Base-by-base conservation (phyloP, 805 yeast genomes). In the Candida methanosorbosa region DNA sequence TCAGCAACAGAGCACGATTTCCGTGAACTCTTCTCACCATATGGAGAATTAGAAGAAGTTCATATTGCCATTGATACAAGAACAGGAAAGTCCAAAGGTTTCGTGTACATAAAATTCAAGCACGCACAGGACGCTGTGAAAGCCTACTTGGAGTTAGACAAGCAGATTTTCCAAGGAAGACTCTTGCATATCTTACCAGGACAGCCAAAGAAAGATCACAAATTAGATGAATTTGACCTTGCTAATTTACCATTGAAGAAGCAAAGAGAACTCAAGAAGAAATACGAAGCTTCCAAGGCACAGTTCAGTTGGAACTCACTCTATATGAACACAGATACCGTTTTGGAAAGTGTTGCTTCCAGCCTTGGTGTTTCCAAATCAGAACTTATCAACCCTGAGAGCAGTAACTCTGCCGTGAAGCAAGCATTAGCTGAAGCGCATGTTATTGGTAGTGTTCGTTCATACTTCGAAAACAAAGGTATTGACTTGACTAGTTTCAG, bases 371-470 rank as follows among this genome's bases (percentile, higher is more conserved):
- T 92, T 33, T 55, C 77, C 19, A 92, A 90, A 57, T 68, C 92
- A 7, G 85, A 86, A 38, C 68, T 92, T 50, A 72, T 92, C 40
- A 94, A 92, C 56, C 90, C 96, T 1, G 82, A 85, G 46, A 84
- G 78, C 43, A 71, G 94, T 7, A 78, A 70, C 39, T 81, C 95
- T 34, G 97, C 95, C 1, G 97, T 92, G 12, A 85, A 88, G 54
- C 97, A 88, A 59, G 97, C 98, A 0, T 70, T 92, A 42, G 97
- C 98, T 0, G 98, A 92, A 62, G 94, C 97, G 2, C 92, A 87
- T 51, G 95, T 88, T 14, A 79, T 92, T 49, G 92, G 88, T 30
- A 92, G 81, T 56, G 95, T 92, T 11, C 74, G 95, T 50, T 75
- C 75, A 46, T 92, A 78, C 59, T 92, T 92, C 57, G 95, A 86